Evolutionary conservation across 176 grass and related monocot species (phyloP).

Genomic region (Musa troglodytarum): DNA sequence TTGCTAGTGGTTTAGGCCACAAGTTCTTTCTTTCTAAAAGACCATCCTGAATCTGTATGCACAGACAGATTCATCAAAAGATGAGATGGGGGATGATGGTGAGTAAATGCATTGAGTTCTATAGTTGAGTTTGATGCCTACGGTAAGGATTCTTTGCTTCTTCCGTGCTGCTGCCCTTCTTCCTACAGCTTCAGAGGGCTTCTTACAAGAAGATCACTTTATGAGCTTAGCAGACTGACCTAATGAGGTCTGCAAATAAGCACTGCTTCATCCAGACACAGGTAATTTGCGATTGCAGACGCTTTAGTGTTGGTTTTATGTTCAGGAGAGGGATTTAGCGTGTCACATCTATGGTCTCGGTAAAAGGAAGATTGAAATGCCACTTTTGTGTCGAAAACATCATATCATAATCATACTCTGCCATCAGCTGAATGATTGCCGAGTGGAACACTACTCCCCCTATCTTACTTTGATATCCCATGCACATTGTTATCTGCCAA

Average conservation of each 20-base stretch:
- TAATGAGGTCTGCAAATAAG: too few species aligned
- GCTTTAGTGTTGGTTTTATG: not conserved
- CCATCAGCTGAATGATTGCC: slow-evolving; percentile 1
- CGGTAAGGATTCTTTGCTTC: too few species aligned
- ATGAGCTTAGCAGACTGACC: too few species aligned
- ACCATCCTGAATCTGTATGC: not conserved
- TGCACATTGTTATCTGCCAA: not conserved
- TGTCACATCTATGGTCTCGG: not conserved
- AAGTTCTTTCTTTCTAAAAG: not conserved
- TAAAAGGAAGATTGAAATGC: not conserved
- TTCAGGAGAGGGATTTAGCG: not conserved
- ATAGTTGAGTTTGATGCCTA: too few species aligned
- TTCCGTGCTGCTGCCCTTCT: too few species aligned
- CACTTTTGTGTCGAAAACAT: not conserved
- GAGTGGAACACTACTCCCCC: not conserved
- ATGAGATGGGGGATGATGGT: not conserved
- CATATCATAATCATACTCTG: not conserved
- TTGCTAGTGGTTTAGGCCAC: too few species aligned
- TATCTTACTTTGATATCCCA: not conserved
- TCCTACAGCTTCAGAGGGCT: too few species aligned
- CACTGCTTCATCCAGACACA: too few species aligned
- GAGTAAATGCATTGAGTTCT: too few species aligned
- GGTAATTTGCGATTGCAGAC: not conserved
- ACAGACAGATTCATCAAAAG: not conserved
- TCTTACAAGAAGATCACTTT: too few species aligned